Conservation (phyloP, 2,329 filamentous ascomycete genomes). For the Phialocephala subalpina region DNA sequence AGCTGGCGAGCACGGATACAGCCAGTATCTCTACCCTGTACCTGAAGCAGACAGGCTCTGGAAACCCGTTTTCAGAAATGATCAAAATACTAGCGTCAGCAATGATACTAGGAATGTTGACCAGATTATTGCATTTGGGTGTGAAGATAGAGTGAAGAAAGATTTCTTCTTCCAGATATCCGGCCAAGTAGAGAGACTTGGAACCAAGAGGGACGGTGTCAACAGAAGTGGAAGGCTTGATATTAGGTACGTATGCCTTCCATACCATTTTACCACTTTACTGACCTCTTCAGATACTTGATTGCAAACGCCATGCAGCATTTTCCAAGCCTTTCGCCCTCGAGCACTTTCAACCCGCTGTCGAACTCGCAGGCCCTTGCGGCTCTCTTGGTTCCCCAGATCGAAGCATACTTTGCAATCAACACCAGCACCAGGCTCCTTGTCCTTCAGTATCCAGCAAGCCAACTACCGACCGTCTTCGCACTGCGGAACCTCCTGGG, state of each 20-base stretch:
- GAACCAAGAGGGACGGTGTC: slow-evolving; percentile 56
- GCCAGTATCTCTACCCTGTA: slow-evolving; percentile 56
- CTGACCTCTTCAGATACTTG: slow-evolving; percentile 56
- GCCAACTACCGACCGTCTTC: slow-evolving; percentile 63
- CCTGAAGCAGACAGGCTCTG: slow-evolving; percentile 53
- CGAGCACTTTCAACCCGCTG: slow-evolving; percentile 61
- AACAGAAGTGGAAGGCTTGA: slow-evolving; percentile 65
- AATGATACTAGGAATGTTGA: slow-evolving; percentile 55
- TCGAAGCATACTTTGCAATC: slow-evolving; percentile 65
- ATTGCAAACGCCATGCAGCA: slow-evolving; percentile 68
- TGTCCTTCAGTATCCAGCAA: slow-evolving; percentile 64
- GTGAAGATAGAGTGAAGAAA: slow-evolving; percentile 60
- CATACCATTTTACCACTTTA: neutral
- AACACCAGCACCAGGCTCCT: slow-evolving; percentile 63
- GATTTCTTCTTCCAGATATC: slow-evolving; percentile 58
- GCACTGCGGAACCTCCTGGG: slow-evolving; percentile 66
- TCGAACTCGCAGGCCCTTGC: slow-evolving; percentile 62
- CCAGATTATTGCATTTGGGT: slow-evolving; percentile 67
- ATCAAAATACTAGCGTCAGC: slow-evolving; percentile 27
- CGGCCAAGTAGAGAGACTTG: slow-evolving; percentile 62
- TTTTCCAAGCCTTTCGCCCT: slow-evolving; percentile 55
- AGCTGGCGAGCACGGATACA: slow-evolving; percentile 54
- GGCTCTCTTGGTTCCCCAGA: slow-evolving; percentile 64
- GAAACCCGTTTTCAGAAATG: slow-evolving; percentile 43
- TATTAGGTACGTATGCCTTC: slow-evolving; percentile 55